Conservation (phyloP, 768 basidiomycete species). For the Mycena vulgaris region DNA sequence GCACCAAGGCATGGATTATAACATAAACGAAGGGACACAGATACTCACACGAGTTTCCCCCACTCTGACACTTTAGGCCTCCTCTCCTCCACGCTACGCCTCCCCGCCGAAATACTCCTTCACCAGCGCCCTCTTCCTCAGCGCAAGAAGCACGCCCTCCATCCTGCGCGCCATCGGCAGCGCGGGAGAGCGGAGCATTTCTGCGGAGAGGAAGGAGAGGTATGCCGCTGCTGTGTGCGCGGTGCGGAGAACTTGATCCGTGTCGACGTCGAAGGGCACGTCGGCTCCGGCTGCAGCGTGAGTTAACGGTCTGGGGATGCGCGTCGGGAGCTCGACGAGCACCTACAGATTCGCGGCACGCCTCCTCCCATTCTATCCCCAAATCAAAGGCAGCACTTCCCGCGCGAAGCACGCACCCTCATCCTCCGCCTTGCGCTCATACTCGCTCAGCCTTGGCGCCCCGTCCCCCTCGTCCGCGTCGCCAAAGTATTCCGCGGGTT, state of each 20-base stretch:
- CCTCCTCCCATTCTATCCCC: too few relatives aligned
- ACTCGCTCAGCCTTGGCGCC: conserved; percentile 74
- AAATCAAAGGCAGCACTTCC: too few relatives aligned
- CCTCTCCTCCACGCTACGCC: too few relatives aligned
- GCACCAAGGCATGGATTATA: too few relatives aligned
- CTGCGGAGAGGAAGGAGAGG: conserved; percentile 88
- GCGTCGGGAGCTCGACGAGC: too few relatives aligned
- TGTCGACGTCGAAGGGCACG: too few relatives aligned
- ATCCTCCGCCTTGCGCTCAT: conserved; percentile 80
- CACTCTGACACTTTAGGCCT: too few relatives aligned
- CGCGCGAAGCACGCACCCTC: conserved; percentile 82
- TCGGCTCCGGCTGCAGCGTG: too few relatives aligned
- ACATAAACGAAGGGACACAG: too few relatives aligned
- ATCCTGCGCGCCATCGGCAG: conserved; percentile 83
- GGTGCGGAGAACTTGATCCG: conserved; percentile 54
- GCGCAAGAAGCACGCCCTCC: conserved; percentile 80
- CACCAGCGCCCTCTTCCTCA: conserved; percentile 86
- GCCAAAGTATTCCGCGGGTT: conserved; percentile 93
- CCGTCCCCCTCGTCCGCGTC: conserved; percentile 85
- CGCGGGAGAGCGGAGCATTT: conserved; percentile 81
- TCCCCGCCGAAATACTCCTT: conserved; percentile 77
- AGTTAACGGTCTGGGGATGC: too few relatives aligned
- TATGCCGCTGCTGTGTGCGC: conserved; percentile 78
- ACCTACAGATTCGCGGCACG: too few relatives aligned
- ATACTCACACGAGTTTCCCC: too few relatives aligned